A percentile compares a stretch with the other conserved stretches of the same genome.
Conservation (phyloP, 2,329 filamentous ascomycete species). For the Penicillium fuscoglaucum region DNA sequence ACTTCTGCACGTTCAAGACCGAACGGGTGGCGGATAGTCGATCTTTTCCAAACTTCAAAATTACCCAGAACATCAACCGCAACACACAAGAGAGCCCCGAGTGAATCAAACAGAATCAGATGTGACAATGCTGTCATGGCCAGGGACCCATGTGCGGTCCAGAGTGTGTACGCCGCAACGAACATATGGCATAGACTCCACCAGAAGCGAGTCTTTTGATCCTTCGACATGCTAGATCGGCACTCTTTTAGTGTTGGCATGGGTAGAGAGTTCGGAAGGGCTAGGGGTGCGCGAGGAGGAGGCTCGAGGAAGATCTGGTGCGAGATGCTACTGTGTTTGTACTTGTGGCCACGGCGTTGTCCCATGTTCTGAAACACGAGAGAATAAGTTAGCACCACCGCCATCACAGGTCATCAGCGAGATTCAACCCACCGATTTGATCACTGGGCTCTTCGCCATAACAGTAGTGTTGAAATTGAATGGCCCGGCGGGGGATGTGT, state of each 20-base stretch:
- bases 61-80: slow-evolving; percentile 91
- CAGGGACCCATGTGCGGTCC: slow-evolving; percentile 79
- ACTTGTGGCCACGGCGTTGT: slow-evolving; percentile 90
- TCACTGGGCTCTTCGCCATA: slow-evolving; percentile 69
- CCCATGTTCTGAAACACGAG: slow-evolving; percentile 68
- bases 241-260: slow-evolving; percentile 88
- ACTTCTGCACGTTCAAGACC: slow-evolving; percentile 89
- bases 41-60: slow-evolving; percentile 96
- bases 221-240: slow-evolving; percentile 82
- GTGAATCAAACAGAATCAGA: slow-evolving; percentile 90
- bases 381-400: slow-evolving; percentile 24
- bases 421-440: slow-evolving; percentile 66
- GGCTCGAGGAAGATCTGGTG: slow-evolving; percentile 97
- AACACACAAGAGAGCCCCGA: slow-evolving; percentile 87
- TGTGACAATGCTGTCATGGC: slow-evolving; percentile 91
- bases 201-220: slow-evolving; percentile 77
- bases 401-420: background rate
- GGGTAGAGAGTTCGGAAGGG: slow-evolving; percentile 86
- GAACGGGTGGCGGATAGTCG: slow-evolving; percentile 90
- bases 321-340: slow-evolving; percentile 94
- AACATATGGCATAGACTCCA: slow-evolving; percentile 90
- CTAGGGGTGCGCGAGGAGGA: slow-evolving; percentile 77
- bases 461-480: slow-evolving; percentile 93
- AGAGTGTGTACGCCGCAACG: slow-evolving; percentile 81
- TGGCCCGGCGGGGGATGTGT: slow-evolving; percentile 53